A percentile compares a stretch with the other conserved stretches of the same genome.
Conservation (phyloP, 805 yeast genomes). For the Phaffomyces antillensis region DNA sequence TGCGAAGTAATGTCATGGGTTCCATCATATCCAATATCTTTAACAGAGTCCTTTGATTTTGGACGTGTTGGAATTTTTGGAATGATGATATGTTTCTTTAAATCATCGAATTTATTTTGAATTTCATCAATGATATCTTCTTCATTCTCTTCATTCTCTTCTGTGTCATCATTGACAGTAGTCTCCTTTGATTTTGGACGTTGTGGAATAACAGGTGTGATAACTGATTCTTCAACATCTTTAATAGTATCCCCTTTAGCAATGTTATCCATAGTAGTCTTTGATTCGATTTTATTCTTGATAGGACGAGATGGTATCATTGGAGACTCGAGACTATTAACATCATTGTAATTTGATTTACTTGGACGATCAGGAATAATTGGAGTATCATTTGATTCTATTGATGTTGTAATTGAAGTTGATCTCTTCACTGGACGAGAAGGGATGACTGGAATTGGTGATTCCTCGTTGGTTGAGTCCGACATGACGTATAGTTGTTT, state of each 20-base stretch:
- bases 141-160: not conserved
- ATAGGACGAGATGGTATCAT: not conserved
- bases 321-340: not conserved
- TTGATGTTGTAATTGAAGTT: conserved; percentile 2
- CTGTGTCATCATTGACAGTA: not conserved
- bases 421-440: conserved; percentile 11
- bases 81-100: too few species aligned
- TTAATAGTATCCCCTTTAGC: not conserved
- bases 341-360: not conserved
- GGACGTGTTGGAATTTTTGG: too few species aligned
- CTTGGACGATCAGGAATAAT: not conserved
- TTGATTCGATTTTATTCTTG: not conserved
- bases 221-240: not conserved
- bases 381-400: conserved; percentile 1
- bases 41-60: too few species aligned
- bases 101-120: too few species aligned
- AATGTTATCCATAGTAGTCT: too few species aligned
- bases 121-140: not conserved
- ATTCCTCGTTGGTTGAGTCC: not conserved
- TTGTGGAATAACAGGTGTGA: not conserved
- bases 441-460: conserved; percentile 16
- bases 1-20: not conserved
- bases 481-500: not conserved
- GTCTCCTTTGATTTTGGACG: not conserved
- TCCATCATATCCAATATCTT: too few species aligned